Evolutionary conservation across 768 basidiomycete genomes (phyloP), one percentile per base, ranked within the genome.

Genomic region (Lactarius evosmus): DNA sequence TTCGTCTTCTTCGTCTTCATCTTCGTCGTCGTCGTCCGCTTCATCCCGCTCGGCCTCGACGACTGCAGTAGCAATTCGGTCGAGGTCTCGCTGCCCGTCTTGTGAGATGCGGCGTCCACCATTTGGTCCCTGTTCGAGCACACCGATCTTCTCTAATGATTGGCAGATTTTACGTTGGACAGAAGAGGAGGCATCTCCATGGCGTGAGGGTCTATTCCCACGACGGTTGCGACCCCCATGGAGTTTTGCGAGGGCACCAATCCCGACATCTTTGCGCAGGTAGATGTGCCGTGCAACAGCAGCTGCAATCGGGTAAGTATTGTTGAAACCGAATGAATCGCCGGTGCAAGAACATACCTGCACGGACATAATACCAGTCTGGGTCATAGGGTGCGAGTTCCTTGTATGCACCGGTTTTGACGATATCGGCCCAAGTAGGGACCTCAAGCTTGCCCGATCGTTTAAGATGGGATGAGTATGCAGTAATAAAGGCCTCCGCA

Each of bases 381-480:
- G 93, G 91, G 79, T 98, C 94, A 80, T 98, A 98, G 60, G 97
- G 97, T 59, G 95, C 96, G 66, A 97, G 92, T 80, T 99, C 97
- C 79, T 98, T 98, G 85, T 83, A 95, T 65, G 90, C 81, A 75
- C 93, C 96, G 66, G 97, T 99, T 84, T 99, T 99, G 76, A 99
- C 97, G 72, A 98, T 80, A 78, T 97, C 96, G 66, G 92, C 96
- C 96, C 96, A 98, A 78, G 86, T 88, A 71, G 96, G 96, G 66
- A 98, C 92, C 82, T 99, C 95, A 74, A 99, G 92, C 83, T 98
- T 98, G 78, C 97, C 97, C 68, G 93, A 95, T 70, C 95, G 90
- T 82, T 98, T 98, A 75, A 98, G 83, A 79, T 98, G 95, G 74
- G 91, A 93, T 73, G 95, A 81, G 79, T 98, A 98, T 71, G 95